Evolutionary conservation across 805 yeast species (phyloP), one percentile per base, ranked within the genome.

Genomic region (Ogataea henricii): DNA sequence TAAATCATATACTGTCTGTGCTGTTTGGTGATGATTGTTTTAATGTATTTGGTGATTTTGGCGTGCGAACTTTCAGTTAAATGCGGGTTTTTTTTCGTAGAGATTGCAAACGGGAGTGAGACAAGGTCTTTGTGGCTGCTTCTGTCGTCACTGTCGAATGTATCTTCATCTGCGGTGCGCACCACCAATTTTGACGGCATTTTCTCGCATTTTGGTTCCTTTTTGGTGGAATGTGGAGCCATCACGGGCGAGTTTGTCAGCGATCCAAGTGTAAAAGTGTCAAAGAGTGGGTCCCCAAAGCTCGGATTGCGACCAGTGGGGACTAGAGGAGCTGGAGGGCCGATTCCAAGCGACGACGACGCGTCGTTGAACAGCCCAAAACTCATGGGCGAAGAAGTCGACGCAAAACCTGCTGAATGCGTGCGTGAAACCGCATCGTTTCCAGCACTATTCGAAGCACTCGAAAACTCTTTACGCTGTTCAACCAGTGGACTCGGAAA

Each of bases 401-500:
- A 30, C 9, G 34, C 34, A 30, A 53, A 40, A 1, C 61, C 64
- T 3, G 53, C 45, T 1, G 62, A 55, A 7, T 56, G 52, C 1
- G 64, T 51, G 14, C 60, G 45, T 9, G 46, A 45, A 17, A 50
- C 47, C 37, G 39, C 33, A n/a, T 45, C 54, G 34, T 35, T 49
- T 18, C 21, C 39, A 12, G 38, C 20, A 14, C 36, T 35, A 20
- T 20, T 40, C 17, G 42, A 16, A 4, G 40, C 25, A n/a, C 44
- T 36, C 2, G 17, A n/a, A 23, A 47, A 47, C 3, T 59, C 62
- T 14, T 44, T 45, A 9, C 53, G 51, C 17, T 57, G 61, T 18
- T 62, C 67, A 6, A 51, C 30, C 4, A 54, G 43, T 3, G 71
- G 71, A 27, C 68, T 64, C 2, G 72, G 72, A 43, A 68, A 68